phyloP scores from a whole-genome alignment of 2,329 filamentous ascomycete genomes.

The Sporothrix dimorphospora region DNA sequence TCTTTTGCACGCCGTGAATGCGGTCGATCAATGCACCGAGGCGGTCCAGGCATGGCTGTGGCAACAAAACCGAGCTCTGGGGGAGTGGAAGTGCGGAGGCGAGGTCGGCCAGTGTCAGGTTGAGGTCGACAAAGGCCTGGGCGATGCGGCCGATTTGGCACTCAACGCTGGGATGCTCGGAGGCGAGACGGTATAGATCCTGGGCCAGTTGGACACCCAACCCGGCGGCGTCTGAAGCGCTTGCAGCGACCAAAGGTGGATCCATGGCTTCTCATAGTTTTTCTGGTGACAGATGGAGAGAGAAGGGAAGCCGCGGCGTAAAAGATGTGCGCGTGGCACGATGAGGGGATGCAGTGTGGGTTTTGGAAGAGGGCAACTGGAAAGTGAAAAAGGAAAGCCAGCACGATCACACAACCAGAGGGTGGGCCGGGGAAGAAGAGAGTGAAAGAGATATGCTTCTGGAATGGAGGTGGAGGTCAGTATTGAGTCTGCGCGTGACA shows the following conservation, averaged over 20 bases:
- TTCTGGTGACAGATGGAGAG: background rate
- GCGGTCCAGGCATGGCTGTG: slow-evolving; percentile 20
- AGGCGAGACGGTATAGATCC: slow-evolving; percentile 32
- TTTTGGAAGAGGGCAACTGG: background rate
- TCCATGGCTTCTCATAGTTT: slow-evolving; percentile 30
- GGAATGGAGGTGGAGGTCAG: background rate
- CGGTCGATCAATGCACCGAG: slow-evolving; percentile 26
- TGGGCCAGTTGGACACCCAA: slow-evolving; percentile 32
- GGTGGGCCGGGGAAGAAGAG: background rate
- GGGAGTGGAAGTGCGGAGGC: slow-evolving; percentile 16
- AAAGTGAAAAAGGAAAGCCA: background rate
- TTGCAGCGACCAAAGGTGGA: slow-evolving; percentile 29
- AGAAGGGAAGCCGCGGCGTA: background rate
- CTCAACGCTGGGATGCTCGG: slow-evolving; percentile 28
- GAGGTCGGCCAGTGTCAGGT: slow-evolving; percentile 31
- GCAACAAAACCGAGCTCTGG: background rate
- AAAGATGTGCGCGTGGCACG: background rate
- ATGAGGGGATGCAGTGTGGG: background rate
- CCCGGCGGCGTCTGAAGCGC: slow-evolving; percentile 30
- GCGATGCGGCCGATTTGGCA: slow-evolving; percentile 32
- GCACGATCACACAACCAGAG: background rate
- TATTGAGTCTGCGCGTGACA: background rate
- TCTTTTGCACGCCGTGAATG: slow-evolving; percentile 28
- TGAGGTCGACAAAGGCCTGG: slow-evolving; percentile 33
- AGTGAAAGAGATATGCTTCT: background rate